Evolutionary conservation across 306 rosid species (phyloP).

Genomic region (Alnus glutinosa): DNA sequence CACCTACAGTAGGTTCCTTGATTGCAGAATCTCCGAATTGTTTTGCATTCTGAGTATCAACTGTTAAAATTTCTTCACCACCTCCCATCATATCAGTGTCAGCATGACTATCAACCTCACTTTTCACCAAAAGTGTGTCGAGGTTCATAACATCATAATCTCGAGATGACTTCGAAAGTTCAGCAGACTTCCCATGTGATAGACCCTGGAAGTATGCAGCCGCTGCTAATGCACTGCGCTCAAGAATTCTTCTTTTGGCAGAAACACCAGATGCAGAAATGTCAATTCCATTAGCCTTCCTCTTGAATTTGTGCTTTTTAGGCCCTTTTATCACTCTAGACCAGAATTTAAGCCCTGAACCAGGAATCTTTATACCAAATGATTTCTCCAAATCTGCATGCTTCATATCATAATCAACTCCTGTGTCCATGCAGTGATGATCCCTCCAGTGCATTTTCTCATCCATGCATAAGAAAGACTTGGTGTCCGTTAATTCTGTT

Average conservation of each 20-base stretch:
- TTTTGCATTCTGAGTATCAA: slow-evolving; percentile 25
- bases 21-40: slow-evolving; percentile 29
- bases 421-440: slow-evolving; percentile 75
- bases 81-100: slow-evolving; percentile 25
- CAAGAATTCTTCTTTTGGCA: slow-evolving; percentile 68
- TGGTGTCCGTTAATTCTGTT: slow-evolving; percentile 28
- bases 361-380: slow-evolving; percentile 66
- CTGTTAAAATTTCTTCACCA: slow-evolving; percentile 28
- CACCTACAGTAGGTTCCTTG: slow-evolving; percentile 28
- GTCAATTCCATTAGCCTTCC: slow-evolving; percentile 62
- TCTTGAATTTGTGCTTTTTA: slow-evolving; percentile 51
- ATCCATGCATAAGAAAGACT: slow-evolving; percentile 55
- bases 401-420: slow-evolving; percentile 70
- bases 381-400: slow-evolving; percentile 86
- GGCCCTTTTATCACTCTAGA: slow-evolving; percentile 55
- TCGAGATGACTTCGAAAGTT: slow-evolving; percentile 37
- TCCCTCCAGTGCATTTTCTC: slow-evolving; percentile 62
- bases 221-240: slow-evolving; percentile 68
- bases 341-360: slow-evolving; percentile 64
- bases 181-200: slow-evolving; percentile 41
- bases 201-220: slow-evolving; percentile 55
- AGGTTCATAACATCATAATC: slow-evolving; percentile 38
- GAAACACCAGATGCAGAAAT: slow-evolving; percentile 43
- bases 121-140: slow-evolving; percentile 43
- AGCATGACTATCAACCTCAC: slow-evolving; percentile 40